Evolutionary conservation across 306 rosid species (phyloP).

Genomic region (Gynostemma pentaphyllum): DNA sequence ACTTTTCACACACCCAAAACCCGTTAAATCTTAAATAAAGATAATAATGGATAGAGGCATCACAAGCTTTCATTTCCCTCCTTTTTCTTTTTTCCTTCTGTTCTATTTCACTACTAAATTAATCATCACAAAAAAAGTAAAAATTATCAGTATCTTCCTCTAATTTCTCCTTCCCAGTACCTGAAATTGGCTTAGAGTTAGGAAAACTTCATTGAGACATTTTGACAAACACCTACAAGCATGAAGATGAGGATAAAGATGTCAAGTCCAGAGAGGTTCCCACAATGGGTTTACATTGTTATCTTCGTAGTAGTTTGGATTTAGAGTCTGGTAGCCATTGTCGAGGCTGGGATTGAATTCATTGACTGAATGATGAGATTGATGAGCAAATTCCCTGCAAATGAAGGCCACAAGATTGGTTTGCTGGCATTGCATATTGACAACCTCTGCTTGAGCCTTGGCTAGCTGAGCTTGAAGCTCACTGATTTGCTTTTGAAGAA

Average conservation of each 20-base stretch:
- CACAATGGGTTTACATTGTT: background rate
- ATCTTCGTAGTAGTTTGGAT: background rate
- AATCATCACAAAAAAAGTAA: background rate
- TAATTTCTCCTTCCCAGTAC: background rate
- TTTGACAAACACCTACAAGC: background rate
- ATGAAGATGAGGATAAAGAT: background rate
- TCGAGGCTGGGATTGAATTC: slow-evolving; percentile 26
- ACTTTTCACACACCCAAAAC: no score
- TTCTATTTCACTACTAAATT: background rate
- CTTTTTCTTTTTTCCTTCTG: background rate
- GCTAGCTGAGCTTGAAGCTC: slow-evolving; percentile 93
- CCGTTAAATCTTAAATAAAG: background rate
- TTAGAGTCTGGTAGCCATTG: background rate
- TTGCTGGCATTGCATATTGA: slow-evolving; percentile 69
- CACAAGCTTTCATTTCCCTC: background rate
- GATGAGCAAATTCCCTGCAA: slow-evolving; percentile 66
- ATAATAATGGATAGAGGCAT: background rate
- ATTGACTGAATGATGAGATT: slow-evolving; percentile 25
- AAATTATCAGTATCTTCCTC: background rate
- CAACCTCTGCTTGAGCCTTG: slow-evolving; percentile 72
- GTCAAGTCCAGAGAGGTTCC: slow-evolving; percentile 10
- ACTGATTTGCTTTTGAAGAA: slow-evolving; percentile 64
- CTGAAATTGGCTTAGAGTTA: background rate
- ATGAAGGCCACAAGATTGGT: slow-evolving; percentile 64
- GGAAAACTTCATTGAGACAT: background rate